Evolutionary conservation across 2,329 filamentous ascomycete genomes (phyloP).

Genomic region (Colletotrichum melonis): DNA sequence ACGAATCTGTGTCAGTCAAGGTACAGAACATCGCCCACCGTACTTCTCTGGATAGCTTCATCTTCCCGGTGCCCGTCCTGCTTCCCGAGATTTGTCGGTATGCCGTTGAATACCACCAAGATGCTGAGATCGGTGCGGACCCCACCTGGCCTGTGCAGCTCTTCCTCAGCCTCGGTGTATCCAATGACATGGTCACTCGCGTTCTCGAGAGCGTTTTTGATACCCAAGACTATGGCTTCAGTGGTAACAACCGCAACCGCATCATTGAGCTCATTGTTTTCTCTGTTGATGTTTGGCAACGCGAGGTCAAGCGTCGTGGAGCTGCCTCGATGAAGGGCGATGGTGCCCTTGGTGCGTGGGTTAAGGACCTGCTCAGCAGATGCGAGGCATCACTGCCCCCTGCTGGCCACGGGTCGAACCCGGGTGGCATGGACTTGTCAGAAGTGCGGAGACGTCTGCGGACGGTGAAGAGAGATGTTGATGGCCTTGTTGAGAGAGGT

Average conservation of each 20-base stretch:
- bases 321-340: constrained; percentile 50
- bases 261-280: constrained; percentile 67
- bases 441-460: constrained; percentile 56
- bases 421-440: constrained; percentile 57
- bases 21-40: constrained; percentile 74
- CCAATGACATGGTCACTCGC: constrained; percentile 66
- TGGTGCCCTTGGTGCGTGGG: constrained; percentile 53
- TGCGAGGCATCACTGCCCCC: constrained; percentile 60
- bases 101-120: constrained; percentile 67
- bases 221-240: constrained; percentile 69
- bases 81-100: constrained; percentile 74
- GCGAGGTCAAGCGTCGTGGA: constrained; percentile 60
- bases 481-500: constrained; percentile 55
- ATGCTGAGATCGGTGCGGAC: constrained; percentile 67
- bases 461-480: constrained; percentile 56
- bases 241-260: constrained; percentile 58
- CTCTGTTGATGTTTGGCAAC: constrained; percentile 61
- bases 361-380: constrained; percentile 61
- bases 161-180: constrained; percentile 67
- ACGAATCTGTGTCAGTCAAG: constrained; percentile 75
- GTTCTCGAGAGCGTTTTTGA: constrained; percentile 69
- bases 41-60: constrained; percentile 72
- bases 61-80: constrained; percentile 72
- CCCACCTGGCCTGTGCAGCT: constrained; percentile 67
- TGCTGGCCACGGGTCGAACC: constrained; percentile 53